phyloP scores from a whole-genome alignment of 2,329 filamentous ascomycete genomes.

The Arthrobotrys sphaeroides region DNA sequence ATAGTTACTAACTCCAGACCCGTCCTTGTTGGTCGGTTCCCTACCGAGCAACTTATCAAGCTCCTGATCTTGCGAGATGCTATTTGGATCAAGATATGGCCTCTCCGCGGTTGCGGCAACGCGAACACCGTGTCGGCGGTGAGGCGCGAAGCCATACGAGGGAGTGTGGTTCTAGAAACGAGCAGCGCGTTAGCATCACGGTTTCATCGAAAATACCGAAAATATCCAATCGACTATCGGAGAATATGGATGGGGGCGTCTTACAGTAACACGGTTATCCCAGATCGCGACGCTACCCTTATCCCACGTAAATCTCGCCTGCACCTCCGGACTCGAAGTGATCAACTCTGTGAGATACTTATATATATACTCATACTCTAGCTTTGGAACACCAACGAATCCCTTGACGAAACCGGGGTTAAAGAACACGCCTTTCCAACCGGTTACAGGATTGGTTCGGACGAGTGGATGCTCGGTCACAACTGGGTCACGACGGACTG shows the following conservation, averaged over 20 bases:
- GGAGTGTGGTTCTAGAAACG: conserved; percentile 66
- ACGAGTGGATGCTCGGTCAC: conserved; percentile 69
- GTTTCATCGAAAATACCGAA: background rate
- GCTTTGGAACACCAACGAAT: conserved; percentile 69
- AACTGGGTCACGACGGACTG: conserved; percentile 66
- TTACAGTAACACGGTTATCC: conserved; percentile 71
- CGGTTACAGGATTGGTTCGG: conserved; percentile 70
- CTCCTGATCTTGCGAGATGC: conserved; percentile 68
- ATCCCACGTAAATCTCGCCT: conserved; percentile 73
- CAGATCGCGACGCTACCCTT: conserved; percentile 74
- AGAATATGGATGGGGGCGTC: conserved; percentile 51
- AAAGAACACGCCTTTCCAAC: conserved; percentile 71
- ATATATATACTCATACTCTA: conserved; percentile 67
- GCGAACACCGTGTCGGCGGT: conserved; percentile 66
- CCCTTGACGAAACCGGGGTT: conserved; percentile 69
- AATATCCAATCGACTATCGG: background rate
- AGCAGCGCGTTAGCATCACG: background rate
- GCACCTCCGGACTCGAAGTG: conserved; percentile 72
- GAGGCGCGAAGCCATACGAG: conserved; percentile 68
- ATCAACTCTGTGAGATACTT: conserved; percentile 67
- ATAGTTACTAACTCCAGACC: conserved; percentile 67
- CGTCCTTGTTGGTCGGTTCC: conserved; percentile 68
- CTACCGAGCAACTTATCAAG: conserved; percentile 64
- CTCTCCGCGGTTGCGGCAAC: conserved; percentile 60
- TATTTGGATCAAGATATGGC: conserved; percentile 58